phyloP scores from a whole-genome alignment of 805 yeast genomes.

The Cyberlindnera mrakii region DNA sequence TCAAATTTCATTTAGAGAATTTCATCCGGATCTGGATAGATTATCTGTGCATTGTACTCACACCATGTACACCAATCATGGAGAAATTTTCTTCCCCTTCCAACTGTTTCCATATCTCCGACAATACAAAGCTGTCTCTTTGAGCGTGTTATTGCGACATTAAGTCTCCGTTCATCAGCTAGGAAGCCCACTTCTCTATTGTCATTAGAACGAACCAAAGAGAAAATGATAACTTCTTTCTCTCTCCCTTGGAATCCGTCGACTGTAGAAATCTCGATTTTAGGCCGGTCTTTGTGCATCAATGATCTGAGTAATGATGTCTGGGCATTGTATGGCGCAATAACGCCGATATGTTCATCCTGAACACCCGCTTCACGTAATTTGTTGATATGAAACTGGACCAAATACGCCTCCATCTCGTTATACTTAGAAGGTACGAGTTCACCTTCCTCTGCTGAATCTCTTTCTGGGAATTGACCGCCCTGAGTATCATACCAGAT shows the following conservation, averaged over 20 bases:
- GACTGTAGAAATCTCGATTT: conserved; percentile 77
- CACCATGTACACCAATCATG: conserved; percentile 65
- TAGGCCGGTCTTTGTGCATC: conserved; percentile 21
- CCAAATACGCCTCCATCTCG: conserved; percentile 68
- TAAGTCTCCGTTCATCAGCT: conserved; percentile 69
- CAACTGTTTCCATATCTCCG: conserved; percentile 76
- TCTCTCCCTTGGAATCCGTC: conserved; percentile 98
- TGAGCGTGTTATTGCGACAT: conserved; percentile 92
- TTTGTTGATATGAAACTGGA: conserved; percentile 45
- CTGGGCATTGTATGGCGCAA: conserved; percentile 89
- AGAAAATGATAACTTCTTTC: conserved; percentile 75
- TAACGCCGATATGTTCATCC: conserved; percentile 65
- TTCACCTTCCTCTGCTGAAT: conserved; percentile 27
- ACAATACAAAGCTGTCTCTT: conserved; percentile 77
- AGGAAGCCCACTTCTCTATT: conserved; percentile 73
- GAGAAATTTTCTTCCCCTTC: conserved; percentile 38
- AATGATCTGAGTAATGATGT: conserved; percentile 43
- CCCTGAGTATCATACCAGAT: conserved; percentile 95
- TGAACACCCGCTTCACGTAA: conserved; percentile 48
- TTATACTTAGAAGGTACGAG: conserved; percentile 59
- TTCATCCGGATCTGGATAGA: conserved; percentile 47
- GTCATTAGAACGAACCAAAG: conserved; percentile 79
- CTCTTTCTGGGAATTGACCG: conserved; percentile 67
- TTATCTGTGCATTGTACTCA: conserved; percentile 55
- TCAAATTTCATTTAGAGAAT: conserved; percentile 12